These are phyloP conservation scores for Chamaenerion angustifolium DNA, from an alignment of 345 rosid genomes.

Conservation along the genomic window DNA sequence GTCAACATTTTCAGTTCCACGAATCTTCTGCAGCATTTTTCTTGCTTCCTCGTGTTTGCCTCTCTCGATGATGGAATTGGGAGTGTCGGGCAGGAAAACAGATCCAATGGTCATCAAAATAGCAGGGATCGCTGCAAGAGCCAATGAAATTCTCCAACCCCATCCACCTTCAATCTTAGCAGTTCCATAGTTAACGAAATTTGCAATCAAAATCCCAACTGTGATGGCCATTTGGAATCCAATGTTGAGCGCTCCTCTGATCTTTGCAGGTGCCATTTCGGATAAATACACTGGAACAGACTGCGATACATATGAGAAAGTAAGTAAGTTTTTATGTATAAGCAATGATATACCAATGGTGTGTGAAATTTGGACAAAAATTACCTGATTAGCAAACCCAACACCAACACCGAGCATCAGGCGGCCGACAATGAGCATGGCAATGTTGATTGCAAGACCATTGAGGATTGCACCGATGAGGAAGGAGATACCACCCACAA, in stretches of 20 bases:
- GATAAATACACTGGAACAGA: constrained; percentile 63
- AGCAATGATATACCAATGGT: no score
- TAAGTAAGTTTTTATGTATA: background rate
- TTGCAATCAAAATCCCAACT: constrained; percentile 50
- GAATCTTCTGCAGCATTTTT: constrained; percentile 35
- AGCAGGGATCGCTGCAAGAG: constrained; percentile 50
- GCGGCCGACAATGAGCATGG: constrained; percentile 57
- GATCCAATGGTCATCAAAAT: constrained; percentile 46
- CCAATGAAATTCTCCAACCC: constrained; percentile 63
- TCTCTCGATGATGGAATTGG: constrained; percentile 55
- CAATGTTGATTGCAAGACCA: constrained; percentile 38
- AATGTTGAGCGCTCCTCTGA: constrained; percentile 62
- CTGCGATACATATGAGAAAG: constrained; percentile 6
- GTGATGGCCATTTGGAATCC: constrained; percentile 64
- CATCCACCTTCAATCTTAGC: constrained; percentile 31
- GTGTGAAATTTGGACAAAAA: no score
- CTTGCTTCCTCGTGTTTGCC: constrained; percentile 43
- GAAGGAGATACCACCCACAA: constrained; percentile 41
- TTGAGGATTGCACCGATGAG: constrained; percentile 48
- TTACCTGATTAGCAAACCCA: no score
- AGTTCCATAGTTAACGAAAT: constrained; percentile 44
- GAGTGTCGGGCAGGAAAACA: constrained; percentile 49
- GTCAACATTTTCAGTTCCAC: constrained; percentile 35
- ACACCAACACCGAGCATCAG: constrained; percentile 67
- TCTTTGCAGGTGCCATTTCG: constrained; percentile 61